Evolutionary conservation across 2,329 filamentous ascomycete species (phyloP).

Genomic region (Colletotrichum sp.): DNA sequence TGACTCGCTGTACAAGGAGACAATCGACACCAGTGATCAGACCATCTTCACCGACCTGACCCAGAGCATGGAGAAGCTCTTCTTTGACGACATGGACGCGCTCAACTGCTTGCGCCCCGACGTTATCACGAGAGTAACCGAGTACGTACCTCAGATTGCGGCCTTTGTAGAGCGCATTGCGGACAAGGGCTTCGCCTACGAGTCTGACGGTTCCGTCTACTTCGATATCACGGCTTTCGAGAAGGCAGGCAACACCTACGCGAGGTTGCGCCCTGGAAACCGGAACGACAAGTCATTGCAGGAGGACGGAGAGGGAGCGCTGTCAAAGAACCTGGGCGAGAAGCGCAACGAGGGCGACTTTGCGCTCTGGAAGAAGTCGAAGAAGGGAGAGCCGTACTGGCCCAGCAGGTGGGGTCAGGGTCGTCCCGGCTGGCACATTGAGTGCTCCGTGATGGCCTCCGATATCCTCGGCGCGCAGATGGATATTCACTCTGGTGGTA

Average conservation of each 20-base stretch:
- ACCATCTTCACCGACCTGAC: constrained; percentile 87
- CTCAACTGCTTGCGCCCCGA: constrained; percentile 87
- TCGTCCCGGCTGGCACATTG: constrained; percentile 94
- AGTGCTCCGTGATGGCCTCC: constrained; percentile 95
- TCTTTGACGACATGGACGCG: constrained; percentile 85
- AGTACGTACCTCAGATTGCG: constrained; percentile 88
- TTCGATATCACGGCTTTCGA: constrained; percentile 92
- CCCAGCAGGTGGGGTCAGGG: constrained; percentile 86
- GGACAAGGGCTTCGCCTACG: constrained; percentile 85
- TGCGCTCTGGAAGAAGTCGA: constrained; percentile 91
- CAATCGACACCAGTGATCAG: constrained; percentile 66
- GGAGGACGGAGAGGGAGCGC: constrained; percentile 87
- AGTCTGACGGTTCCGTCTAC: constrained; percentile 85
- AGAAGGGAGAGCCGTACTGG: constrained; percentile 92
- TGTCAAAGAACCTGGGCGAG: constrained; percentile 64
- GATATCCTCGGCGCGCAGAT: constrained; percentile 84
- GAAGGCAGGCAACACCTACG: constrained; percentile 82
- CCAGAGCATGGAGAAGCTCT: constrained; percentile 83
- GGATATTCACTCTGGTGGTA: constrained; percentile 92
- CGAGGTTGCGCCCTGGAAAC: constrained; percentile 84
- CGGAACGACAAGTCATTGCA: constrained; percentile 82
- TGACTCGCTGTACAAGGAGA: constrained; percentile 70
- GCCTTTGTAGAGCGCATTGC: constrained; percentile 84
- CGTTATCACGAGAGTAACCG: constrained; percentile 86
- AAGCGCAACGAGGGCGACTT: constrained; percentile 87